A percentile compares a stretch with the other conserved stretches of the same genome.
phyloP scores from a whole-genome alignment of 148 eudicot species.

The Drosera capensis region DNA sequence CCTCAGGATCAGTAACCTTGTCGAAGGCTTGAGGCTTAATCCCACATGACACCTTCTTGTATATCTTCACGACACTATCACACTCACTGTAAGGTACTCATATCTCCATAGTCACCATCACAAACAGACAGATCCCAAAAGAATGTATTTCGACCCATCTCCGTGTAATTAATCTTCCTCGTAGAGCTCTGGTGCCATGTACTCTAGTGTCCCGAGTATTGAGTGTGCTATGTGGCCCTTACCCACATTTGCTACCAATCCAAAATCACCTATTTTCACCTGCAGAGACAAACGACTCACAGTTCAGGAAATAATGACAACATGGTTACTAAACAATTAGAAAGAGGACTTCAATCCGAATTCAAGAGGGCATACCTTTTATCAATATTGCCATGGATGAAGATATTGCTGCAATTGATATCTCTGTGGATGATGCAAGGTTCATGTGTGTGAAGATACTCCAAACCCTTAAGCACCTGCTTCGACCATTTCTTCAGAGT shows the following conservation, averaged over 20 bases:
- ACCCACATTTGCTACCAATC: constrained; percentile 68
- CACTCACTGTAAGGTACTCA: constrained; percentile 86
- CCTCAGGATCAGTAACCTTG: constrained; percentile 36
- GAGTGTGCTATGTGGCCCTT: constrained; percentile 71
- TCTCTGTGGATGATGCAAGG: constrained; percentile 86
- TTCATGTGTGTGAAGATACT: constrained; percentile 67
- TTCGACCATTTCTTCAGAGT: constrained; percentile 80
- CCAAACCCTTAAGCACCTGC: constrained; percentile 67
- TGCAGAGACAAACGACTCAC: constrained; percentile 8
- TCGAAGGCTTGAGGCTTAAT: constrained; percentile 42
- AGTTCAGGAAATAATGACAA: not conserved
- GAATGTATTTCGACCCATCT: constrained; percentile 70
- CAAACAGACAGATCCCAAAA: constrained; percentile 72
- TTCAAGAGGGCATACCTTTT: constrained; percentile 31
- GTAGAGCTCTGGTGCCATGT: constrained; percentile 85
- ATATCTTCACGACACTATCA: constrained; percentile 56
- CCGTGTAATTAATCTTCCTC: constrained; percentile 87
- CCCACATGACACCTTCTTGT: constrained; percentile 67
- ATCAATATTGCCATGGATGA: constrained; percentile 74
- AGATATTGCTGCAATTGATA: constrained; percentile 77
- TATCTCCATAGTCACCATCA: constrained; percentile 72
- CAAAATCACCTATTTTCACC: constrained; percentile 87
- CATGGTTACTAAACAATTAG: not conserved
- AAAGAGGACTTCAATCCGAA: not conserved
- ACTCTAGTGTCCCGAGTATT: constrained; percentile 73